Base-by-base conservation (phyloP, 208 protist species). In the Trypanosomatidae sp. region DNA sequence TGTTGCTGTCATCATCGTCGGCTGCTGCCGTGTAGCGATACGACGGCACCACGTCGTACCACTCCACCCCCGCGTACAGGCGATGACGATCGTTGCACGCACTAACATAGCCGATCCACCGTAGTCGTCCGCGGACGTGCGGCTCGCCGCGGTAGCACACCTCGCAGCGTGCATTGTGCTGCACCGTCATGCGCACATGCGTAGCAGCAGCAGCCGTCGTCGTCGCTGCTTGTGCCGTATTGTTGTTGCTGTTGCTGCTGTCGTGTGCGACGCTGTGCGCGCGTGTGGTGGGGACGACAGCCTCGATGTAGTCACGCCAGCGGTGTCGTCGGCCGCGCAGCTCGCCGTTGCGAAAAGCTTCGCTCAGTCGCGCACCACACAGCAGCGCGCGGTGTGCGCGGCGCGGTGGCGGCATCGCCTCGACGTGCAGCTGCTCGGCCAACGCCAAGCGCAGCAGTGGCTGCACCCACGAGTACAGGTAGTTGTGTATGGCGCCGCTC, bases 51-150 rank as follows among this genome's bases (percentile, higher is more conserved):
- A 33, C 45, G 7, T 48, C 48, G 23, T 60, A 48, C 73, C 78
- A 88, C 65, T 78, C 68, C 47, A 88, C 70, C 1, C 78, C 78
- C 0, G 70, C 72, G 24, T 61, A 54, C 26, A 82, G 47, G 16
- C 27, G 46, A 38, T 55, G 30, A 26, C 47, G 59, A 22, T 39
- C 47, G 18, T 67, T 64, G 41, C 67, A 60, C 43, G 68, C 69
- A 13, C 48, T 48, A n/a, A 63, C 30, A 23, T 65, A 56, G 16
- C 78, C 73, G 11, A 74, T 48, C 66, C 74, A 88, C 10, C 67
- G 66, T 51, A 88, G 63, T 44, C 42, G 42, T 15, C 65, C 66
- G 4, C 49, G 60, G 25, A 71, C 72, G 19, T 15, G 32, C 4
- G 6, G 10, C 20, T 82, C 67, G 10, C 53, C 47, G 3, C 60